Evolutionary conservation across 306 rosid species (phyloP).

Genomic region (Trifolium subterraneum): DNA sequence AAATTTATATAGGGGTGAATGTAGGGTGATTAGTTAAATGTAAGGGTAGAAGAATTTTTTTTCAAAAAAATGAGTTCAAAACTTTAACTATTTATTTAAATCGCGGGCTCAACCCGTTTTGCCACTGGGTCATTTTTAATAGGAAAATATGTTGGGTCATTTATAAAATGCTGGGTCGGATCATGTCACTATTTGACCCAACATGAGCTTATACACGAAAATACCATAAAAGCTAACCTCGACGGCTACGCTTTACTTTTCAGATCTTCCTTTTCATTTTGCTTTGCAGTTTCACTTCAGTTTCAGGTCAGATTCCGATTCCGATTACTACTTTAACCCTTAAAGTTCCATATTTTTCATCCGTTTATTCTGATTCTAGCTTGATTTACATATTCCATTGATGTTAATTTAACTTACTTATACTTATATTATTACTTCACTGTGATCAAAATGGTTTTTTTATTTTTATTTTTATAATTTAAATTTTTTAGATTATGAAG

Average conservation of each 20-base stretch:
- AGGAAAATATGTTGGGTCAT: not conserved
- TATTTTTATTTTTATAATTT: not conserved
- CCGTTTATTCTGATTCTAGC: no score
- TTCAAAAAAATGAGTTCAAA: no score
- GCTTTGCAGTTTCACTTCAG: constrained; percentile 22
- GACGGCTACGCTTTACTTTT: constrained; percentile 41
- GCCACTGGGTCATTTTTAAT: no score
- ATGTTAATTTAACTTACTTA: not conserved
- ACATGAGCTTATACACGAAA: not conserved
- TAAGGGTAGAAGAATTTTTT: no score
- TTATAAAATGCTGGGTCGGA: not conserved
- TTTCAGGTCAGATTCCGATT: constrained; percentile 40
- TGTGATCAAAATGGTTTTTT: not conserved
- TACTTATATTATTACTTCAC: constrained; percentile 6
- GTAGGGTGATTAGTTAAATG: no score
- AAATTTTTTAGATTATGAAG: not conserved
- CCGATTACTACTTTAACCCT: not conserved
- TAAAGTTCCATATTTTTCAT: no score
- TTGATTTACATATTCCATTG: no score
- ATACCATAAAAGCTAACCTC: constrained; percentile 25
- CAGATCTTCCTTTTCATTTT: constrained; percentile 45
- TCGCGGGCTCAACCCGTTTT: no score
- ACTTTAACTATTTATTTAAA: no score
- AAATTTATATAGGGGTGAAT: no score
- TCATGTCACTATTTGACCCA: constrained; percentile 22